Percentiles rank a stretch among this genome's conserved stretches.
Conservation (phyloP, 768 basidiomycete species). For the Mycena olivaceomarginata region DNA sequence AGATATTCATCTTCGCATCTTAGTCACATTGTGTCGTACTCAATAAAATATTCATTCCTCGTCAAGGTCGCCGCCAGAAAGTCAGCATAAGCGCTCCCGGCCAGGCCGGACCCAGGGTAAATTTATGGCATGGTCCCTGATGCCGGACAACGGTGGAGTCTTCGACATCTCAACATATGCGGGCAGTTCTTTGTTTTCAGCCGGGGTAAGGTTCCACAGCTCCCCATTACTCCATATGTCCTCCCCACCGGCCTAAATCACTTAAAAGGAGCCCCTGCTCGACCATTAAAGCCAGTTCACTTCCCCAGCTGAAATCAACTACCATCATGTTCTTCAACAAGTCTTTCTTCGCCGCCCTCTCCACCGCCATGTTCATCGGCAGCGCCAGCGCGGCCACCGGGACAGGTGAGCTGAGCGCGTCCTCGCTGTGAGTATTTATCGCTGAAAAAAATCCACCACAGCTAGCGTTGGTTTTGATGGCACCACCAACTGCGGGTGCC, state of each 20-base stretch:
- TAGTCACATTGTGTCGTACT: too few species aligned
- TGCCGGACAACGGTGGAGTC: too few species aligned
- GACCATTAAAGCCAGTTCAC: slow-evolving; percentile 8
- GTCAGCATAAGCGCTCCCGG: too few species aligned
- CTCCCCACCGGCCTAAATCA: neutral
- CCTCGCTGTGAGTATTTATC: neutral
- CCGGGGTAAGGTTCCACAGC: too few species aligned
- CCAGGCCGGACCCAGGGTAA: too few species aligned
- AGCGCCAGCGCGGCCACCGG: neutral
- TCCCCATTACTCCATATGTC: neutral
- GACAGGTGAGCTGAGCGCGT: neutral
- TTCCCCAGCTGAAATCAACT: slow-evolving; percentile 22
- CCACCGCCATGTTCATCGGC: slow-evolving; percentile 8
- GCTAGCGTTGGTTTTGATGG: neutral
- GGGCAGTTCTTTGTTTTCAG: neutral
- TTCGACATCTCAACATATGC: neutral
- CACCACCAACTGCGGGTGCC: slow-evolving; percentile 9
- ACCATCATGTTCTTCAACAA: slow-evolving; percentile 24
- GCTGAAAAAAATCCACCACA: neutral
- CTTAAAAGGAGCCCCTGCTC: neutral
- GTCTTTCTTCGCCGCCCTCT: slow-evolving; percentile 14
- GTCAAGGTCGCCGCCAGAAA: too few species aligned
- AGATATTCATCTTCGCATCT: too few species aligned
- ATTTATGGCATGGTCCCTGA: too few species aligned
- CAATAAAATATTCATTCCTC: too few species aligned